Conservation (phyloP, 495 filamentous ascomycete genomes). For the Podospora didyma region DNA sequence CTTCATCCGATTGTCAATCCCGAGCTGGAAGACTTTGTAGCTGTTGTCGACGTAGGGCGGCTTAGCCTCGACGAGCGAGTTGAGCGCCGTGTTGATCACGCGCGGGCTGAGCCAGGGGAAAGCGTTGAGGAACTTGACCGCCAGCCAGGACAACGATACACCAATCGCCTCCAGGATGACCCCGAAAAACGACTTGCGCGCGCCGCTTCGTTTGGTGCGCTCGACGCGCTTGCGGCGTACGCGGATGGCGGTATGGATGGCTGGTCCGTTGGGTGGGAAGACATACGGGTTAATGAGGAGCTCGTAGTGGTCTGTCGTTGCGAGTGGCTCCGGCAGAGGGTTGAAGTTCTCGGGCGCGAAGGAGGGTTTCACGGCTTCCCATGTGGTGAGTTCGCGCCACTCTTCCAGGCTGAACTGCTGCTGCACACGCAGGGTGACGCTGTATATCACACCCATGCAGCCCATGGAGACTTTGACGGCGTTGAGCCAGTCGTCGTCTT, state of each 20-base stretch:
- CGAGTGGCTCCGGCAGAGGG: not conserved
- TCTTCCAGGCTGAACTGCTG: constrained; percentile 9
- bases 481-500: constrained; percentile 14
- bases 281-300: constrained; percentile 13
- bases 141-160: not conserved
- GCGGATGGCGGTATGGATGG: constrained; percentile 2
- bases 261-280: not conserved
- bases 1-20: constrained; percentile 5
- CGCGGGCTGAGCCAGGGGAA: not conserved
- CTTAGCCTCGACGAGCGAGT: not conserved
- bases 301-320: constrained; percentile 10
- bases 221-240: constrained; percentile 3
- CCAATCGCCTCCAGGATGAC: not conserved
- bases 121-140: constrained; percentile 4
- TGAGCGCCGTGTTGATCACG: constrained; percentile 3
- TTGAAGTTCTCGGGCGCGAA: constrained; percentile 5
- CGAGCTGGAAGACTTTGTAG: constrained; percentile 11
- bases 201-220: not conserved
- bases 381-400: constrained; percentile 4
- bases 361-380: constrained; percentile 7
- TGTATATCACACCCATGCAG: constrained; percentile 15
- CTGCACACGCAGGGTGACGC: constrained; percentile 8
- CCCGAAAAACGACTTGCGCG: not conserved
- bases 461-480: constrained; percentile 12
- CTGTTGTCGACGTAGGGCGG: constrained; percentile 12